Conservation (phyloP, 139 green algal genomes). For the Yamagishiella unicocca region DNA sequence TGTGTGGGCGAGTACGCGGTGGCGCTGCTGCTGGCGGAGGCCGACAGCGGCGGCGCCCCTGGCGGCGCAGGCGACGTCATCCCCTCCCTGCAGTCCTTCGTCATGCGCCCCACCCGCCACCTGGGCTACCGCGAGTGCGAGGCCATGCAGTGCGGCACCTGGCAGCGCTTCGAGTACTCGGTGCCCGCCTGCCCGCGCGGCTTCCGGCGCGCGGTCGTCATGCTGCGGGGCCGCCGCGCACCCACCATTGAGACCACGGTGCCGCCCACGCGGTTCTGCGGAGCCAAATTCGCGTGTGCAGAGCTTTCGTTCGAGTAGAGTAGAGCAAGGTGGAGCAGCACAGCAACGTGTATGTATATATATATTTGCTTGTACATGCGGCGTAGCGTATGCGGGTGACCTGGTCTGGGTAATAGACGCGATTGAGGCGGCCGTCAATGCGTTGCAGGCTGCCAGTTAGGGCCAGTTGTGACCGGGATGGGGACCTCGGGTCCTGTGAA, state of each 20-base stretch:
- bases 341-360: no score
- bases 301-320: neutral
- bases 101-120: neutral
- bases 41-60: neutral
- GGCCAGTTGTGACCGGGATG: no score
- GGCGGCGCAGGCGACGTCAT: neutral
- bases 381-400: no score
- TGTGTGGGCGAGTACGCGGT: neutral
- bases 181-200: neutral
- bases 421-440: no score
- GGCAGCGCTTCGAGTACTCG: no score
- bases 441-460: no score
- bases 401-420: no score
- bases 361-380: no score
- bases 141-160: neutral
- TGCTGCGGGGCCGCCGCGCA: constrained; percentile 21
- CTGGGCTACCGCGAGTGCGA: neutral
- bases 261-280: neutral
- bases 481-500: no score
- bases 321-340: no score
- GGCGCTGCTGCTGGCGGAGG: constrained; percentile 36
- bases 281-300: neutral
- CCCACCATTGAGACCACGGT: no score
- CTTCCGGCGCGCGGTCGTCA: constrained; percentile 6
- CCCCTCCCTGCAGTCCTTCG: neutral